Percentiles rank a stretch among this genome's conserved stretches.
These are phyloP conservation scores for Syncephalastrum monosporum DNA, from an alignment of 371 early-diverging fungal genomes.

Conservation along the genomic window DNA sequence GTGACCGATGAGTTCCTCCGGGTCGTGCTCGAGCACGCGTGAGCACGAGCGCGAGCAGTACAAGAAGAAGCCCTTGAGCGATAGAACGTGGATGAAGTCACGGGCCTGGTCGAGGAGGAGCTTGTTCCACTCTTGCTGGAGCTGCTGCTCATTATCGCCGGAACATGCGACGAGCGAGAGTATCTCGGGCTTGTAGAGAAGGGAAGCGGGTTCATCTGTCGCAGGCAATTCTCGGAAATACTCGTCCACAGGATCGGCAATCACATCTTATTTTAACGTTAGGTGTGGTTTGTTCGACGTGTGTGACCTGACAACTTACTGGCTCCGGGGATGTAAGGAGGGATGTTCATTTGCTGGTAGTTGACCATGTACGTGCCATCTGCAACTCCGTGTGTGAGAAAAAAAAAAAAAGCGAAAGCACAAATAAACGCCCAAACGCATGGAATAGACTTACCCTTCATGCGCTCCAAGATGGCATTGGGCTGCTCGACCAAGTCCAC, in stretches of 20 bases:
- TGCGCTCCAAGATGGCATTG: slow-evolving; percentile 61
- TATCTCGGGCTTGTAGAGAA: slow-evolving; percentile 3
- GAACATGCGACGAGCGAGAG: slow-evolving; percentile 5
- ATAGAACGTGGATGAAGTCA: slow-evolving; percentile 61
- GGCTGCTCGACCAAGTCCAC: slow-evolving; percentile 74
- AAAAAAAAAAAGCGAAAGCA: slow-evolving; percentile 3
- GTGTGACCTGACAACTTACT: background rate
- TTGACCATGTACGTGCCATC: slow-evolving; percentile 34
- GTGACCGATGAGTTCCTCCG: slow-evolving; percentile 52
- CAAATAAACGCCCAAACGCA: slow-evolving; percentile 1
- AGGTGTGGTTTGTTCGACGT: background rate
- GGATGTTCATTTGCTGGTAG: slow-evolving; percentile 38
- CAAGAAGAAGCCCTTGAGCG: slow-evolving; percentile 60
- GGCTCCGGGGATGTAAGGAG: slow-evolving; percentile 22
- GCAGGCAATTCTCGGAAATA: slow-evolving; percentile 11
- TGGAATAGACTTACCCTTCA: slow-evolving; percentile 31
- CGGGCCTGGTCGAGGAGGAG: slow-evolving; percentile 29
- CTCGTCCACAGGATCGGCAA: slow-evolving; percentile 14
- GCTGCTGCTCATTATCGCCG: slow-evolving; percentile 21
- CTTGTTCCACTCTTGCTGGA: slow-evolving; percentile 25
- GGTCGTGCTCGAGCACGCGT: slow-evolving; percentile 47
- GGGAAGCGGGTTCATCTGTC: background rate
- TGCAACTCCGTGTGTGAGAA: background rate
- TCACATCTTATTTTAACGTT: background rate
- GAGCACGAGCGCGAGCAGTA: slow-evolving; percentile 44